Conservation (phyloP, 2,329 filamentous ascomycete genomes). For the Chaetomium sp. region DNA sequence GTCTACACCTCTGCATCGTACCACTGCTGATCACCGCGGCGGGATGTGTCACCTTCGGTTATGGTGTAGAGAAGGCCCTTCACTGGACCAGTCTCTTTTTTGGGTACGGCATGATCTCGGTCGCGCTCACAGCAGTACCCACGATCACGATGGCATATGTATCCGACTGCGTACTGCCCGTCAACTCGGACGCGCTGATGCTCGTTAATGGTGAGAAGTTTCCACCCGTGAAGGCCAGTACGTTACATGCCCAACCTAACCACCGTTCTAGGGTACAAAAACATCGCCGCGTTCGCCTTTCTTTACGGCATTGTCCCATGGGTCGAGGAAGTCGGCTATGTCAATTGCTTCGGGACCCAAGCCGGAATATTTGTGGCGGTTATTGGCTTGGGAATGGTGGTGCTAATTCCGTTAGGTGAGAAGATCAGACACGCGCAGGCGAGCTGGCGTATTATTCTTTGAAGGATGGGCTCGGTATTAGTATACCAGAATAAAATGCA, state of each 20-base stretch:
- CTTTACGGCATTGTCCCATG: conserved; percentile 39
- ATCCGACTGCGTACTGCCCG: conserved; percentile 28
- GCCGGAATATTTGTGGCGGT: conserved; percentile 27
- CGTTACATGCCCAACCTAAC: not conserved
- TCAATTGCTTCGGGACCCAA: conserved; percentile 26
- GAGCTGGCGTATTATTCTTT: conserved; percentile 26
- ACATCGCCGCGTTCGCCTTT: conserved; percentile 43
- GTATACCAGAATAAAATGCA: no score
- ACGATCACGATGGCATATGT: conserved; percentile 41
- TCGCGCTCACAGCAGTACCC: conserved; percentile 38
- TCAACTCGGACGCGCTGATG: conserved; percentile 29
- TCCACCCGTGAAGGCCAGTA: not conserved
- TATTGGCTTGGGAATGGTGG: conserved; percentile 23
- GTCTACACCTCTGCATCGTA: conserved; percentile 35
- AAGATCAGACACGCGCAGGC: conserved; percentile 26
- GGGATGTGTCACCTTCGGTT: conserved; percentile 39
- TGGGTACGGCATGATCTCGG: conserved; percentile 39
- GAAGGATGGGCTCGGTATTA: not conserved
- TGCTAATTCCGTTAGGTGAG: conserved; percentile 25
- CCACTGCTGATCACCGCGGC: conserved; percentile 36
- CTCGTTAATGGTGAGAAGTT: conserved; percentile 27
- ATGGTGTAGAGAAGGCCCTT: conserved; percentile 34
- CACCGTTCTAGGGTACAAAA: conserved; percentile 30
- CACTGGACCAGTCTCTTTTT: conserved; percentile 41
- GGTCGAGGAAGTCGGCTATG: conserved; percentile 27